Evolutionary conservation across 163 green algal genomes (phyloP).

Genomic region (Smithsoniella earleae): DNA sequence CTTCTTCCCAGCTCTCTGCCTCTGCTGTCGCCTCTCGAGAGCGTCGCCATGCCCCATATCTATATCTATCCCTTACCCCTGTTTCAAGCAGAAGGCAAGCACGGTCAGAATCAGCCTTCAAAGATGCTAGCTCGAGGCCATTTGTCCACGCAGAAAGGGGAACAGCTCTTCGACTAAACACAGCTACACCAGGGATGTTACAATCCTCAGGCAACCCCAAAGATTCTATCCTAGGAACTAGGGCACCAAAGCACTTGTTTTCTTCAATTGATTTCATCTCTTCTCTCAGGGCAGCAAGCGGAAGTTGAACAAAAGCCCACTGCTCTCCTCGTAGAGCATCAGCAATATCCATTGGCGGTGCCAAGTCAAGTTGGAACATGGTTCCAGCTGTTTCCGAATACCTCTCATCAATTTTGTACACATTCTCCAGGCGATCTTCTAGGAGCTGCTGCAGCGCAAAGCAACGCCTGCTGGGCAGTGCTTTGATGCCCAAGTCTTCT

Average conservation of each 20-base stretch:
- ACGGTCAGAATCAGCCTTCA: conserved; percentile 56
- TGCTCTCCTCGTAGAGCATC: conserved; percentile 87
- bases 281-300: conserved; percentile 59
- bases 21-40: conserved; percentile 50
- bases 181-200: conserved; percentile 61
- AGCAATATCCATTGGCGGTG: conserved; percentile 63
- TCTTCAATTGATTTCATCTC: conserved; percentile 58
- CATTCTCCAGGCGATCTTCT: conserved; percentile 68
- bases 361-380: conserved; percentile 76
- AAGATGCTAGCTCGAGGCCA: conserved; percentile 67
- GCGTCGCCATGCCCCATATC: conserved; percentile 54
- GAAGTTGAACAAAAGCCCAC: conserved; percentile 95
- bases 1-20: conserved; percentile 56
- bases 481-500: conserved; percentile 74
- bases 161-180: conserved; percentile 74
- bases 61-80: conserved; percentile 52
- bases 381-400: conserved; percentile 67
- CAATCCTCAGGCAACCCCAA: neutral
- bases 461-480: conserved; percentile 78
- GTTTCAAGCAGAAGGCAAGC: conserved; percentile 66
- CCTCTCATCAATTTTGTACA: conserved; percentile 78
- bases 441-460: conserved; percentile 83
- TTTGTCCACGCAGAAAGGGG: conserved; percentile 87
- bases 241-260: conserved; percentile 37
- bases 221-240: conserved; percentile 14